Base-by-base conservation (phyloP, 805 yeast genomes). In the Zygosaccharomyces gambellarensis region DNA sequence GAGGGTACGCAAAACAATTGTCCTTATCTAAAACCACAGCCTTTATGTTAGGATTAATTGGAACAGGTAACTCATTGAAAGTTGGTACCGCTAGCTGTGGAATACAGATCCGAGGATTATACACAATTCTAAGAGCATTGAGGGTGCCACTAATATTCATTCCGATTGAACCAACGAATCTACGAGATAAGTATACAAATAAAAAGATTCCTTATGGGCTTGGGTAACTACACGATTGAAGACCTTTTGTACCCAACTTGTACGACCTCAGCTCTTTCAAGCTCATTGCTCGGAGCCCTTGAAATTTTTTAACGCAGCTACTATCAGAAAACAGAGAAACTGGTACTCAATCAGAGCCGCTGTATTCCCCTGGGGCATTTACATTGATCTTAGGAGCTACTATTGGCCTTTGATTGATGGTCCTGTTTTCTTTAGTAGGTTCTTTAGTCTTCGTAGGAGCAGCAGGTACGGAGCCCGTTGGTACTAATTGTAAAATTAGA, bases 1-100 rank as follows among this genome's bases (percentile, higher is more conserved):
- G 86, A 31, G 90, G 90, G 50, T 79, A 77, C 4, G 99, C 95
- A 64, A 94, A 87, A 62, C 98, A 92, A 66, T 94, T 94, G 69
- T 94, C 99, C 65, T 94, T 94, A 63, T 94, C 99, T 23, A 94
- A 72, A 0, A 94, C 92, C 1, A 90, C 76, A 0, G 90, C 95
- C 60, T 80, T 83, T 49, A 87, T 85, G 23, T 55, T 41, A 47
- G 64, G 44, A 47, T 54, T 38, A 69, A 69, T 41, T 28, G 94
- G 87, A 3, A 85, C 63, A 0, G 83, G 77, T 3, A 86, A 63
- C 45, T 79, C 77, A 57, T 80, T 82, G 57, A 85, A 85, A 0
- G 81, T 79, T 14, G 77, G 62, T 11, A 80, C 73, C 0, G 76
- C 69, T 22, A 77, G 29, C 41, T 83, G 86, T 0, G 96, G 96